A percentile compares a stretch with the other conserved stretches of the same genome.
phyloP scores from a whole-genome alignment of 1,284 basidiomycete genomes.

The Heterobasidion irregulare region DNA sequence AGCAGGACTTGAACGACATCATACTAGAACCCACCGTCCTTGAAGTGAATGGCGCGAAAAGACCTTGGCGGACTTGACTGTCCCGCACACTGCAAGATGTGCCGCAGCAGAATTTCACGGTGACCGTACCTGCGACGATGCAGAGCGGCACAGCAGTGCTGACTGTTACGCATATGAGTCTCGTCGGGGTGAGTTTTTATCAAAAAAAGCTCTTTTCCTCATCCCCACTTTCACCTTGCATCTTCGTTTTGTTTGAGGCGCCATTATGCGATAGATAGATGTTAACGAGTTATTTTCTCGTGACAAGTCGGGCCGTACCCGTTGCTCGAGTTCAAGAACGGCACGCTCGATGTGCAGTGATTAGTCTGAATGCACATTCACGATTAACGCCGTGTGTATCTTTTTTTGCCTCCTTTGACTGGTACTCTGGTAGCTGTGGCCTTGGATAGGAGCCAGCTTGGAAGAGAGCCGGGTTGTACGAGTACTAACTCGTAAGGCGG shows the following conservation, averaged over 20 bases:
- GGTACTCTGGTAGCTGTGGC: too few relatives aligned
- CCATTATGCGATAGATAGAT: not conserved
- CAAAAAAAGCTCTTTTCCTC: not conserved
- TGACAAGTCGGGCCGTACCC: slow-evolving; percentile 5
- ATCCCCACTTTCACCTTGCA: too few relatives aligned
- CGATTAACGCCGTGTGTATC: too few relatives aligned
- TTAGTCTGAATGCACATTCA: not conserved
- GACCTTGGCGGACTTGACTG: too few relatives aligned
- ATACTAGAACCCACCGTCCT: too few relatives aligned
- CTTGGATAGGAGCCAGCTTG: too few relatives aligned
- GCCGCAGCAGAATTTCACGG: slow-evolving; percentile 42
- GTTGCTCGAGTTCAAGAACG: slow-evolving; percentile 2
- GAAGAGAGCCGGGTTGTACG: too few relatives aligned
- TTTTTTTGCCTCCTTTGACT: too few relatives aligned
- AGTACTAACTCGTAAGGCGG: too few relatives aligned
- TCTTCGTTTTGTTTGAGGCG: not conserved
- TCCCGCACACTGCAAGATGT: slow-evolving; percentile 14
- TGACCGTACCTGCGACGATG: slow-evolving; percentile 28
- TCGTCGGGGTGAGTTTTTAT: slow-evolving; percentile 31
- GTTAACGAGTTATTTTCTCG: not conserved
- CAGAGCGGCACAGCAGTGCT: slow-evolving; percentile 26
- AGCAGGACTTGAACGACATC: too few relatives aligned
- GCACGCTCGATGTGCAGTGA: not conserved
- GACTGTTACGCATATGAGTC: slow-evolving; percentile 30
- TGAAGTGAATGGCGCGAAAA: too few relatives aligned